Base-by-base conservation (phyloP, 2,329 filamentous ascomycete species). In the Pyricularia grisea region DNA sequence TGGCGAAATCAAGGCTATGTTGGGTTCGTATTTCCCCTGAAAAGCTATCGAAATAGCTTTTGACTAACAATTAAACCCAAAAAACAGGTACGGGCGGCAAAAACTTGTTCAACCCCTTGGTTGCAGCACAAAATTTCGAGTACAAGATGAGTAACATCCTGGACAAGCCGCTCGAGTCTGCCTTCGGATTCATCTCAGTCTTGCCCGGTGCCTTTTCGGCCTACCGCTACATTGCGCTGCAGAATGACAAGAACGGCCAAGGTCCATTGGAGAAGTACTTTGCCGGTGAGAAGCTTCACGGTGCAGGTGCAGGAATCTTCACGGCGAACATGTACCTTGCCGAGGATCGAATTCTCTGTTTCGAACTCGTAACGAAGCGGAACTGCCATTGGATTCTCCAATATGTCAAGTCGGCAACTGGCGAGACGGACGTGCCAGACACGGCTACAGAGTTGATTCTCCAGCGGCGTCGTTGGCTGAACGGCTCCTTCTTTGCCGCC, bases 121-220 rank as follows among this genome's bases (percentile, higher is more conserved):
- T 99, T 27, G 95, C 95, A 2, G 94, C 94, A 0, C 95, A 99
- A 76, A 99, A 99, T 77, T 99, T 99, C 75, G 95, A 99, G 82
- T 99, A 99, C 86, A 99, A 99, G 85, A 97, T 99, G 91, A 97
- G 93, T 79, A 99, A 99, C 76, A 99, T 99, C 76, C 86, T 99
- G 64, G 95, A 99, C 79, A 99, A 99, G 81, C 95, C 95, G 2
- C 83, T 99, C 60, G 95, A 99, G 78, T 98, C 94, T 4, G 92
- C 94, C 0, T 99, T 99, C 78, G 95, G 95, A 65, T 99, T 98
- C 81, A 98, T 99, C 77, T 93, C 92, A 64, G 95, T 99, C 75
- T 84, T 99, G 76, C 95, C 95, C 0, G 95, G 95, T 82, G 95
- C 95, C 70, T 97, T 99, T 80, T 98, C 94, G n/a, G 95, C 95